Percentiles rank a stretch among this genome's conserved stretches.
phyloP scores from a whole-genome alignment of 352 stramenopile genomes.

The Globisporangium megalacanthum region DNA sequence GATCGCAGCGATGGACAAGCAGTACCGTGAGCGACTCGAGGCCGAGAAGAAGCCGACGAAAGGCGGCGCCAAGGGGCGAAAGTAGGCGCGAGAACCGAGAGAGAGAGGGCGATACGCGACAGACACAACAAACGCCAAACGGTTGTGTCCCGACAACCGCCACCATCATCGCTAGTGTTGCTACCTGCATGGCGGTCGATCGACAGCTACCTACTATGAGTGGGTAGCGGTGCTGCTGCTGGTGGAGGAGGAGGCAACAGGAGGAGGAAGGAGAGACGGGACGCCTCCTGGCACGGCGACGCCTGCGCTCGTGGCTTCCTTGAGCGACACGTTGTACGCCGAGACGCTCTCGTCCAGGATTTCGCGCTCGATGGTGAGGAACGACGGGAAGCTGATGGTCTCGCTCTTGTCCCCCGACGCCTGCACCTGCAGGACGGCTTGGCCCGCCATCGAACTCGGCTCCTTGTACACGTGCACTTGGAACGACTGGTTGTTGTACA shows the following conservation, averaged over 20 bases:
- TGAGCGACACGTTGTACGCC: constrained; percentile 79
- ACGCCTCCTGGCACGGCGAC: constrained; percentile 12
- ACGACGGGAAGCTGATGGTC: constrained; percentile 60
- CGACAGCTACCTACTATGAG: too few species aligned
- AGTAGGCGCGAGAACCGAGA: constrained; percentile 17
- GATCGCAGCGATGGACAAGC: constrained; percentile 56
- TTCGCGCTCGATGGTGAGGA: constrained; percentile 69
- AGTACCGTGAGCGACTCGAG: constrained; percentile 36
- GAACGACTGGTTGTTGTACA: constrained; percentile 85
- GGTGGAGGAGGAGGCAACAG: neutral
- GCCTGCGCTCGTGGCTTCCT: constrained; percentile 10
- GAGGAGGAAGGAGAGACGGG: neutral
- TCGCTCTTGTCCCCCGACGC: constrained; percentile 54
- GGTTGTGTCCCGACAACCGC: too few species aligned
- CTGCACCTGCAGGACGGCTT: constrained; percentile 74
- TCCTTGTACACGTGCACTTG: constrained; percentile 87
- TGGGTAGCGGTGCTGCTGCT: neutral
- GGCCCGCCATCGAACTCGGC: constrained; percentile 44
- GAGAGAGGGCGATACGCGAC: too few species aligned
- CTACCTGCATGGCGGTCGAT: too few species aligned
- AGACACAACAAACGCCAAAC: too few species aligned
- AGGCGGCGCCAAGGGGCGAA: constrained; percentile 43
- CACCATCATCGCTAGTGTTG: too few species aligned
- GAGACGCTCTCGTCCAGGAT: constrained; percentile 63
- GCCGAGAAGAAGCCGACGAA: constrained; percentile 38